phyloP scores from a whole-genome alignment of 1,139 yeast species.

The Yamadazyma friedrichii region DNA sequence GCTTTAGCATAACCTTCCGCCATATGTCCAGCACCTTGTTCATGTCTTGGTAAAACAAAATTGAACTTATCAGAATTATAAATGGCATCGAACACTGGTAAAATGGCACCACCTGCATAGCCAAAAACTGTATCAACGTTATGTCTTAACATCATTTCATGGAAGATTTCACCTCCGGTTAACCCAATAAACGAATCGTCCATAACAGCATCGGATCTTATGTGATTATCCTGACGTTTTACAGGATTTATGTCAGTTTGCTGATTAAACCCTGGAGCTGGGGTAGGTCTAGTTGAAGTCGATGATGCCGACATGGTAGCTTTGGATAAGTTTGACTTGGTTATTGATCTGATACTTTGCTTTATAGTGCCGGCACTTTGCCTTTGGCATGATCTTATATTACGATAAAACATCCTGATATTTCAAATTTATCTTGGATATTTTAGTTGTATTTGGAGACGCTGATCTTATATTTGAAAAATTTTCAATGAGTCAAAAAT shows the following conservation, averaged over 20 bases:
- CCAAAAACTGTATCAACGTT: constrained; percentile 93
- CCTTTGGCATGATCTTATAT: constrained; percentile 11
- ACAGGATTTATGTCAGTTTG: constrained; percentile 11
- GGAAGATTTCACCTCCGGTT: constrained; percentile 96
- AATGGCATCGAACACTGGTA: constrained; percentile 97
- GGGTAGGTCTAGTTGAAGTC: constrained; percentile 31
- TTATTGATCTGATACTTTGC: constrained; percentile 24
- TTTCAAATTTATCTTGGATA: neutral
- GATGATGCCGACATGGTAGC: constrained; percentile 34
- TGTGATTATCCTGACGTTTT: constrained; percentile 12
- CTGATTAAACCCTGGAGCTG: constrained; percentile 40
- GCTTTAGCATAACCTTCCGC: constrained; percentile 99
- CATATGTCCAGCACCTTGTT: constrained; percentile 99
- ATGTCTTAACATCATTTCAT: constrained; percentile 97
- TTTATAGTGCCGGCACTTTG: constrained; percentile 1
- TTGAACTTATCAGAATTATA: constrained; percentile 86
- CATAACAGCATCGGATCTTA: constrained; percentile 31
- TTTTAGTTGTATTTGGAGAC: neutral
- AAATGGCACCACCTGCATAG: constrained; percentile 97
- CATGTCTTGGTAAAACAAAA: constrained; percentile 93
- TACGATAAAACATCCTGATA: constrained; percentile 13
- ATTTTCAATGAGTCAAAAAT: constrained; percentile 16
- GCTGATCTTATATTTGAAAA: constrained; percentile 11
- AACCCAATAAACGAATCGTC: constrained; percentile 90
- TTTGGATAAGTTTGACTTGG: constrained; percentile 31